A percentile compares a stretch with the other conserved stretches of the same genome.
These are phyloP conservation scores for Penicillium malachiteum DNA, from an alignment of 495 filamentous ascomycete species.

Conservation along the genomic window DNA sequence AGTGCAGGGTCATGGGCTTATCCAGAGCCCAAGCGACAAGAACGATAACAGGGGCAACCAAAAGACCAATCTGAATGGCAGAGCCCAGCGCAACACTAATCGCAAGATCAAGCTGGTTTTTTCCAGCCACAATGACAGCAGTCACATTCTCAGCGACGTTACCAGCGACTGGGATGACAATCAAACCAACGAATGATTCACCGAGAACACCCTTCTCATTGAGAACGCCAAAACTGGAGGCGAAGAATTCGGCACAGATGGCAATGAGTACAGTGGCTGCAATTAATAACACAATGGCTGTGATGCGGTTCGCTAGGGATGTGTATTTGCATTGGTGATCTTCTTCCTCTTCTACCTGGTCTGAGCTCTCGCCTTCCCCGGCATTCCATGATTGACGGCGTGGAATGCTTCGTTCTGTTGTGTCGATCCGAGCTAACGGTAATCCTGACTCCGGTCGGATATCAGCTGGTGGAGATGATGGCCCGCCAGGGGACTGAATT, in stretches of 20 bases:
- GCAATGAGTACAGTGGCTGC: conserved; percentile 77
- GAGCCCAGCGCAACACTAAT: conserved; percentile 87
- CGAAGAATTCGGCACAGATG: conserved; percentile 83
- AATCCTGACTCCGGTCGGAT: conserved; percentile 58
- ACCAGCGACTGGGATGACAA: conserved; percentile 85
- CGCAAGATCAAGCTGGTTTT: conserved; percentile 95
- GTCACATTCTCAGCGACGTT: conserved; percentile 94
- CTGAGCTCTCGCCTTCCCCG: conserved; percentile 37
- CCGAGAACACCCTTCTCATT: conserved; percentile 62
- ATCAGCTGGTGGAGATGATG: conserved; percentile 71
- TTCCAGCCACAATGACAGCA: conserved; percentile 80
- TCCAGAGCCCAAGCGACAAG: conserved; percentile 81
- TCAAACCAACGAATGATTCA: conserved; percentile 82
- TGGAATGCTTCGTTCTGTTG: not conserved
- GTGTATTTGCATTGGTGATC: not conserved
- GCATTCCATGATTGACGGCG: conserved; percentile 43
- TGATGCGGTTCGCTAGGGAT: conserved; percentile 46
- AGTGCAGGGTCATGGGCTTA: conserved; percentile 84
- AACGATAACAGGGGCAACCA: conserved; percentile 84
- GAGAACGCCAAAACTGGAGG: conserved; percentile 73
- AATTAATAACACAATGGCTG: conserved; percentile 72
- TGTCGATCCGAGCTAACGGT: conserved; percentile 14
- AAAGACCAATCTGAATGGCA: conserved; percentile 76
- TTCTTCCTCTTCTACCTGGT: conserved; percentile 26
- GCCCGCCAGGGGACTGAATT: conserved; percentile 50